phyloP scores from a whole-genome alignment of 2,329 filamentous ascomycete species.

The Hymenoscyphus salicellus region DNA sequence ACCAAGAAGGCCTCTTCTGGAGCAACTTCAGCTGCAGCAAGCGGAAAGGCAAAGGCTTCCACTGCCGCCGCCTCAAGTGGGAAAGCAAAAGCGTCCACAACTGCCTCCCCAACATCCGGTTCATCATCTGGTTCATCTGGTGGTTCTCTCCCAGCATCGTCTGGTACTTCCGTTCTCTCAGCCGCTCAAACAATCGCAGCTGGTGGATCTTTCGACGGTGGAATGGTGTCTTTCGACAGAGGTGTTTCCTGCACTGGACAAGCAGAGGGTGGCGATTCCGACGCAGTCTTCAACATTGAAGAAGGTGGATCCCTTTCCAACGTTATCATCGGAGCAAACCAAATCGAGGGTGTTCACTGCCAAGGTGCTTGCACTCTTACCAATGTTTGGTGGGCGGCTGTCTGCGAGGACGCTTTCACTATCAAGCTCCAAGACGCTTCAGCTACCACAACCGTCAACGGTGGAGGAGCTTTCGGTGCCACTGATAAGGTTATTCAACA shows the following conservation, averaged over 20 bases:
- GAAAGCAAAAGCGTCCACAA: not conserved
- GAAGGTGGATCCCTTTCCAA: conserved; percentile 36
- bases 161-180: conserved; percentile 41
- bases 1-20: not conserved
- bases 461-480: conserved; percentile 44
- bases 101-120: not conserved
- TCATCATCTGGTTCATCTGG: conserved; percentile 34
- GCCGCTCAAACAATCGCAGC: conserved; percentile 45
- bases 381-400: conserved; percentile 30
- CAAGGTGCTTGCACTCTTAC: conserved; percentile 30
- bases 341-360: conserved; percentile 35
- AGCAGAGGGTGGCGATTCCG: conserved; percentile 40
- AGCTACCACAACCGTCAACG: conserved; percentile 43
- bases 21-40: not conserved
- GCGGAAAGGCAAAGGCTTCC: not conserved
- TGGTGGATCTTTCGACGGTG: conserved; percentile 46
- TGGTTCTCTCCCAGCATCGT: conserved; percentile 26
- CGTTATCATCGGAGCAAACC: conserved; percentile 37
- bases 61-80: not conserved
- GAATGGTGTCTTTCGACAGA: conserved; percentile 45
- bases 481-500: conserved; percentile 42
- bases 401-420: conserved; percentile 30
- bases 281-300: conserved; percentile 37
- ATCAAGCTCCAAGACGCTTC: conserved; percentile 28
- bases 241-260: conserved; percentile 42